Base-by-base conservation (phyloP, 78 protist species). In the Monocercomonoides exilis region DNA sequence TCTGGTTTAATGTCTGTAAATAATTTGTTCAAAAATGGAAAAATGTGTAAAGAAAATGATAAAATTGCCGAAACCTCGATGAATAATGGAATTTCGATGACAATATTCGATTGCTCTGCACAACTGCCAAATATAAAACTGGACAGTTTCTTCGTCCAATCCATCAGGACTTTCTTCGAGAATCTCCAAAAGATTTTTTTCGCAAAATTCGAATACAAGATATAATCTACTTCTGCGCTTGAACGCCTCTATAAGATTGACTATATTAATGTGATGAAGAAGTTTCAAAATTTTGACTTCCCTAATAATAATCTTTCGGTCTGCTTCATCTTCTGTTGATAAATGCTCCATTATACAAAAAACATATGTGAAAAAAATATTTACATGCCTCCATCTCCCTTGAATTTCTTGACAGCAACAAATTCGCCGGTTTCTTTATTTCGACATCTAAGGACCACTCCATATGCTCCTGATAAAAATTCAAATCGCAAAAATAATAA, bases 321-420 rank as follows among this genome's bases (percentile, higher is more conserved):
- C 89, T 1, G 70, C 11, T 63, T 86, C 87, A 32, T 86, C 89
- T 1, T 86, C 85, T 81, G 3, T 6, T 2, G 41, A 1, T 2
- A 1, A 46, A 21, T n/a, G n/a, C n/a, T n/a, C n/a, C n/a, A n/a
- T n/a, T n/a, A 4, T 11, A 81, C 70, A 42, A 43, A 32, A 42
- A 46, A 41, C 3, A 2, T 43, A 32, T 43, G 35, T 33, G 45
- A 84, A 3, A 2, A 36, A n/a, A 43, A 2, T n/a, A 2, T 4
- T 6, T 29, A 2, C 4, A 41, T n/a, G 45, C 86, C 86, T 1
- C 77, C 89, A 36, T 81, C 63, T 32, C 77, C 87, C 84, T 90
- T 90, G 89, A 91, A 87, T 80, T 89, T 88, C 45, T 93, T 93
- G 82, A 93, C 86, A 54, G 95, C 95, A 0, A 93, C 95, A 0